Evolutionary conservation across 108 stramenopile species (phyloP).

Genomic region (Fragilariopsis cylindrus): DNA sequence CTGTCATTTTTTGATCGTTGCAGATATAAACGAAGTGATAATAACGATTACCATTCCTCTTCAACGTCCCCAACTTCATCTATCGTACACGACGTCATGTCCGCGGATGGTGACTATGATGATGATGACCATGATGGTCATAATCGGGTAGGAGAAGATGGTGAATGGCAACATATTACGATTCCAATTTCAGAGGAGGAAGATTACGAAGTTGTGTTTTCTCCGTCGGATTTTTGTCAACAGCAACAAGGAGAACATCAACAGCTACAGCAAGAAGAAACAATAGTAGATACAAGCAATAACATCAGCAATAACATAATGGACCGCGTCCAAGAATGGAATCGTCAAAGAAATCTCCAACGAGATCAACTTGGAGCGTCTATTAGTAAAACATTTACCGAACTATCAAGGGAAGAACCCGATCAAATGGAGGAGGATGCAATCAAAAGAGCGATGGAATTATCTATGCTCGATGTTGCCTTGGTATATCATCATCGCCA

Average conservation of each 20-base stretch:
- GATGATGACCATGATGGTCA: neutral
- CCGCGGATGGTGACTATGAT: neutral
- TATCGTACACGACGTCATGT: slow-evolving; percentile 8
- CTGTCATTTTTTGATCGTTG: slow-evolving; percentile 25
- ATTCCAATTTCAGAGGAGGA: slow-evolving; percentile 9
- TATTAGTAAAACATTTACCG: slow-evolving; percentile 43
- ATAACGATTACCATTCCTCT: neutral
- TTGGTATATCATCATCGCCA: slow-evolving; percentile 29
- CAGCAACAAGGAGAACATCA: neutral
- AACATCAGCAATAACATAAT: slow-evolving; percentile 6
- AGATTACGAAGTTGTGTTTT: slow-evolving; percentile 6
- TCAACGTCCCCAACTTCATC: slow-evolving; percentile 3
- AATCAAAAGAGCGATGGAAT: slow-evolving; percentile 53
- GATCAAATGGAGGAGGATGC: slow-evolving; percentile 50
- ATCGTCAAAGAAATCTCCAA: slow-evolving; percentile 4
- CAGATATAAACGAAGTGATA: neutral
- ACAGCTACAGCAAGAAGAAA: neutral
- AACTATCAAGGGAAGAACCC: slow-evolving; percentile 45
- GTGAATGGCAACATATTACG: slow-evolving; percentile 10
- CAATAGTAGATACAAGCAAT: neutral
- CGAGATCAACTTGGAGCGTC: slow-evolving; percentile 41
- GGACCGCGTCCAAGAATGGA: slow-evolving; percentile 16
- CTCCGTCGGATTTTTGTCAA: neutral
- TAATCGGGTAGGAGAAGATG: neutral
- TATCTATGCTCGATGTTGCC: slow-evolving; percentile 64